Base-by-base conservation (phyloP, 345 rosid species). In the Hibiscus syriacus region DNA sequence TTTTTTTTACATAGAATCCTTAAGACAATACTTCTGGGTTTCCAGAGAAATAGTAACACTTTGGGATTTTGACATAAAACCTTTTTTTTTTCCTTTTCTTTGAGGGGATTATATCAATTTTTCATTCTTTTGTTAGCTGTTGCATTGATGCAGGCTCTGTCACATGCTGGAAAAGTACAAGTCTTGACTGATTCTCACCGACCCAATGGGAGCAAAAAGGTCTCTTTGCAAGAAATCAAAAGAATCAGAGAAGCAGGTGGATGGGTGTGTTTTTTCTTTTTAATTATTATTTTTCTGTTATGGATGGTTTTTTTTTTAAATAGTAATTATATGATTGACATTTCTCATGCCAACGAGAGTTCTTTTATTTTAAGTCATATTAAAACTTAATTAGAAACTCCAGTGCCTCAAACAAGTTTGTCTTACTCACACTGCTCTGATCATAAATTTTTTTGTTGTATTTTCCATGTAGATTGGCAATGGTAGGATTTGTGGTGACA, bases 191-290 rank as follows among this genome's bases (percentile, higher is more conserved):
- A 81, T 80, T 80, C 90, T 52, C 98, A 93, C 80, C 88, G 97
- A 67, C 98, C 97, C 19, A 86, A 84, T 77, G 98, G 98, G 72
- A 88, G 82, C 78, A 79, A 61, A 66, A 78, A 80, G 50, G 76
- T 75, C 59, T 88, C 96, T 46, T 87, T 93, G 61, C 76, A 80
- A 39, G 98, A 90, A 82, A 74, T 89, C 64, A 88, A 74, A 80
- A 90, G 98, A 74, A 87, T 93, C 71, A 87, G 92, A 83, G 97
- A 90, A 86, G 96, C 98, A 85, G 97, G 98, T 84, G 98, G 98
- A 85, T 93, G 98, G 97, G 98, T 88, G 88, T 81, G 90, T 83
- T 76, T 78, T 36, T 50, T 50, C 20, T 20, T 49, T 17, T 49
- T 1, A 49, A 17, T 49, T 49, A 17, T 49, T 7, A 0, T 14